Percentiles rank a stretch among this genome's conserved stretches.
Evolutionary conservation across 106 monocot genomes (phyloP).

Genomic region (Apostasia ramifera): DNA sequence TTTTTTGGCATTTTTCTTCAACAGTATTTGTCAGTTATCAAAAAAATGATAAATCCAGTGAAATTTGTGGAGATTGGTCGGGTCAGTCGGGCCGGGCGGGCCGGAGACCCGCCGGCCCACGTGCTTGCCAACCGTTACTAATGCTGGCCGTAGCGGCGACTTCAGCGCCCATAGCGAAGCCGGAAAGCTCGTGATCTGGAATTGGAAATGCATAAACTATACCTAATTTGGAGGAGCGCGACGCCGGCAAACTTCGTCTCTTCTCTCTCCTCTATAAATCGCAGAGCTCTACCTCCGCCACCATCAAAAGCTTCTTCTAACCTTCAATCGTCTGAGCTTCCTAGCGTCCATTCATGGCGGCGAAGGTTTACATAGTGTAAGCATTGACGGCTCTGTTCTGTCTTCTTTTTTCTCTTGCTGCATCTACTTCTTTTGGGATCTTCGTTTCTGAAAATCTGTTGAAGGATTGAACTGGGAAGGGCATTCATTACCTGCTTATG

Average conservation of each 20-base stretch:
- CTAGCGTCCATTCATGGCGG: not conserved
- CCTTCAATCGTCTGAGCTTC: not conserved
- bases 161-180: not conserved
- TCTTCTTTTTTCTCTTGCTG: not conserved
- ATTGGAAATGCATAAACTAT: not conserved
- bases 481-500: too few relatives aligned
- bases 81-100: not conserved
- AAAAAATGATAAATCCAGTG: too few relatives aligned
- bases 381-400: not conserved
- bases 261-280: constrained; percentile 5
- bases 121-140: not conserved
- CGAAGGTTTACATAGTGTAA: constrained; percentile 9
- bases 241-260: not conserved
- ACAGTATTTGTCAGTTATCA: not conserved
- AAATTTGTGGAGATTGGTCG: not conserved
- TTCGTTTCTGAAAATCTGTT: not conserved
- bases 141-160: not conserved
- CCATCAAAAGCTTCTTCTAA: not conserved
- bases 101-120: not conserved
- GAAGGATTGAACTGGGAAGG: too few relatives aligned
- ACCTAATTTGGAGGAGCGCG: not conserved
- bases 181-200: not conserved
- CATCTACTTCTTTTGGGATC: not conserved
- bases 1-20: not conserved
- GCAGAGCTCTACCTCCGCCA: not conserved